Percentiles rank a stretch among this genome's conserved stretches.
Evolutionary conservation across 306 rosid genomes (phyloP).

Genomic region (Comarum palustre): DNA sequence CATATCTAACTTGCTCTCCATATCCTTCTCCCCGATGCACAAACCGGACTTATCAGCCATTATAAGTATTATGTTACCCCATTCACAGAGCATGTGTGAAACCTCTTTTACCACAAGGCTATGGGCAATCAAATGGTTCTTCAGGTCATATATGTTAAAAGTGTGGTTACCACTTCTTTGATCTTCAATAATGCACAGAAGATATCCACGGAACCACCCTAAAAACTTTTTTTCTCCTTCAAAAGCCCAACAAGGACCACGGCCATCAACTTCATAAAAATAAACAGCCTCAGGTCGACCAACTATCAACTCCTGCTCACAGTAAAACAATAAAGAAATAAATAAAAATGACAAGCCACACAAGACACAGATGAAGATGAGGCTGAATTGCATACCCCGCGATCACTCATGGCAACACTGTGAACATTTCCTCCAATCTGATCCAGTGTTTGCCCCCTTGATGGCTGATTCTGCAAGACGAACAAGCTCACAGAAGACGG

Average conservation of each 20-base stretch:
- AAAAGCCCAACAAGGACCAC: slow-evolving; percentile 99
- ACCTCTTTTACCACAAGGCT: slow-evolving; percentile 74
- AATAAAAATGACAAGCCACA: slow-evolving; percentile 11
- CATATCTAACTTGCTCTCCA: slow-evolving; percentile 99
- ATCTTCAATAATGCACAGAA: slow-evolving; percentile 87
- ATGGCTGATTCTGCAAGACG: slow-evolving; percentile 69
- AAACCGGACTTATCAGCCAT: slow-evolving; percentile 84
- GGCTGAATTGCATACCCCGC: slow-evolving; percentile 51
- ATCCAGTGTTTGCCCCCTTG: slow-evolving; percentile 87
- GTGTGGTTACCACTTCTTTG: slow-evolving; percentile 75
- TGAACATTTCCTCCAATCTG: slow-evolving; percentile 77
- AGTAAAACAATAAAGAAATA: background rate
- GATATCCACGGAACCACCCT: slow-evolving; percentile 99
- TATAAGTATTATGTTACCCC: slow-evolving; percentile 92
- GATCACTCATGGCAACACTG: slow-evolving; percentile 91
- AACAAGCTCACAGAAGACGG: slow-evolving; percentile 82
- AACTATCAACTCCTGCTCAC: slow-evolving; percentile 71
- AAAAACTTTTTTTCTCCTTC: slow-evolving; percentile 93
- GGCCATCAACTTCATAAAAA: slow-evolving; percentile 97
- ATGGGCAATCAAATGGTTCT: slow-evolving; percentile 90
- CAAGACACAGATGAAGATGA: slow-evolving; percentile 8
- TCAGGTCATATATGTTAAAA: slow-evolving; percentile 86
- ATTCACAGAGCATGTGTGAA: slow-evolving; percentile 93
- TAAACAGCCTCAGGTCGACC: slow-evolving; percentile 96
- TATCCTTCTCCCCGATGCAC: slow-evolving; percentile 95